These are phyloP conservation scores for Claviceps sp. DNA, from an alignment of 2,329 filamentous ascomycete species.

Conservation along the genomic window DNA sequence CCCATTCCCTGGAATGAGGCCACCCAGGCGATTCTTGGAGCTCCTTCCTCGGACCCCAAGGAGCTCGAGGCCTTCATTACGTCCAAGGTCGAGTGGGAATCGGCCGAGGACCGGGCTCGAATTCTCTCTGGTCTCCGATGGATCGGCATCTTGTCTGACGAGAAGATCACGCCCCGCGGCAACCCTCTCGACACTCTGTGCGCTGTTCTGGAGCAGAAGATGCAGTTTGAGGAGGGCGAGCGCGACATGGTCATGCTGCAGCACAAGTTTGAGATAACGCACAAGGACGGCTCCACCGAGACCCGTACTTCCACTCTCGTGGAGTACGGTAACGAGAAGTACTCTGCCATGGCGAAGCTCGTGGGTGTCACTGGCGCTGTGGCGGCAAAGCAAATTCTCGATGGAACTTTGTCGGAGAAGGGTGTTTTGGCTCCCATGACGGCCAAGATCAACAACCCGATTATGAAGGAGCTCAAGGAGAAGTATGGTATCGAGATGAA, in stretches of 20 bases:
- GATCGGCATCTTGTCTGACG: conserved; percentile 43
- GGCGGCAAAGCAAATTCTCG: conserved; percentile 65
- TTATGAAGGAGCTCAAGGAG: conserved; percentile 67
- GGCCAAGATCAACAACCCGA: conserved; percentile 53
- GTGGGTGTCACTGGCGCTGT: conserved; percentile 55
- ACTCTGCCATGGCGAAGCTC: conserved; percentile 71
- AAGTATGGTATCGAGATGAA: conserved; percentile 61
- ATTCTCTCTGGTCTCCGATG: conserved; percentile 62
- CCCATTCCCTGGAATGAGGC: conserved; percentile 73
- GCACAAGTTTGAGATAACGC: conserved; percentile 73
- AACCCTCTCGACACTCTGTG: conserved; percentile 88
- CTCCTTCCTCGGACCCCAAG: conserved; percentile 48
- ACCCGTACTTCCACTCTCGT: conserved; percentile 67
- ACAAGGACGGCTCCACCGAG: conserved; percentile 60
- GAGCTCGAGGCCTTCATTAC: conserved; percentile 62
- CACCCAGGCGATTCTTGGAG: conserved; percentile 61
- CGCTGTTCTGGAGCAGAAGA: conserved; percentile 79
- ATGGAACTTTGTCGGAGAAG: conserved; percentile 59
- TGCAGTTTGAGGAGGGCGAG: conserved; percentile 73
- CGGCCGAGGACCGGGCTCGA: conserved; percentile 53
- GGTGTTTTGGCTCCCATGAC: conserved; percentile 68
- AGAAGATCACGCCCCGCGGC: conserved; percentile 51
- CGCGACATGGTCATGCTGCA: conserved; percentile 72
- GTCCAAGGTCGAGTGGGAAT: conserved; percentile 60
- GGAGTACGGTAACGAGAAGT: conserved; percentile 69